Evolutionary conservation across 306 rosid species (phyloP), one percentile per base, ranked within the genome.

Genomic region (Mimosa pudica): DNA sequence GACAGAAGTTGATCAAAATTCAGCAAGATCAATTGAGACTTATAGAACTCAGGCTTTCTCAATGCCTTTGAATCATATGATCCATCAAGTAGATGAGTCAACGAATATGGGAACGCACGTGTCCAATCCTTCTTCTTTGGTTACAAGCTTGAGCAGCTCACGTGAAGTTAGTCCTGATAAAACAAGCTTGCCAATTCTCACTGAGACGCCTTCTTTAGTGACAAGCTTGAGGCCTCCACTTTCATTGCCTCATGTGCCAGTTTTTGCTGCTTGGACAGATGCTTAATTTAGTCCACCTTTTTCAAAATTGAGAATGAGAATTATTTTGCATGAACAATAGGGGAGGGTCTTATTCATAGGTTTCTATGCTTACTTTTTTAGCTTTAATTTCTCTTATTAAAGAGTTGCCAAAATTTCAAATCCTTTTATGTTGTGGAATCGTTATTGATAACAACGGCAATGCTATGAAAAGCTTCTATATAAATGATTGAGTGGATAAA

Each of bases 111-210:
- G 87, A 67, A 69, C 79, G 75, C 87, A 86, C 67, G 57, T 86
- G 54, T 91, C 93, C 36, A 89, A 89, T 83, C 85, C 90, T 69
- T 89, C 91, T 11, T 90, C 96, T 4, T 46, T 89, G 77, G 91
- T 82, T 55, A 87, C 88, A 0, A 87, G 91, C 80, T 80, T 87
- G 60, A 82, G 83, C 75, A 90, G 89, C 86, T 87, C 92, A 18
- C 87, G 95, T 80, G 89, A 91, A 75, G 90, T 82, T 3, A 88
- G 91, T 80, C 91, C 92, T 10, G 91, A 89, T 72, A 89, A 87
- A 80, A 75, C 88, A 46, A 81, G 87, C 81, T 70, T 75, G 41
- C 87, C 88, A 2, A 47, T 79, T 57, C 80, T 85, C 54, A 84
- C 73, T 36, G 92, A 89, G 76, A 77, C 85, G 86, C 90, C 90